Conservation (phyloP, 352 stramenopile genomes). For the Aphanomyces invadans region DNA sequence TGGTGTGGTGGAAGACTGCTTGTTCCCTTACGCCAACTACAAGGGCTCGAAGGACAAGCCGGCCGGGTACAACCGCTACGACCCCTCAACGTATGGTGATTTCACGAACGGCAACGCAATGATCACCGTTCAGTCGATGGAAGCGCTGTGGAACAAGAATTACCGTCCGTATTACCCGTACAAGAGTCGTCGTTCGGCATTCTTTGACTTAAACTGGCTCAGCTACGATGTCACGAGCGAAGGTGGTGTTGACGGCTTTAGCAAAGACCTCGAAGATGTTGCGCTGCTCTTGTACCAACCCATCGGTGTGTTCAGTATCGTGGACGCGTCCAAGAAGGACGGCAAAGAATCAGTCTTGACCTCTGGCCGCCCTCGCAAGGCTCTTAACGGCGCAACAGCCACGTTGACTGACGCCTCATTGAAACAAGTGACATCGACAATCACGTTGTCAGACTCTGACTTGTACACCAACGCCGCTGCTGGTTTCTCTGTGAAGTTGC, state of each 20-base stretch:
- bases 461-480: conserved; percentile 7
- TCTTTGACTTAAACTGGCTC: conserved; percentile 65
- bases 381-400: conserved; percentile 24
- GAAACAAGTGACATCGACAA: background rate
- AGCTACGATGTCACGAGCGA: conserved; percentile 40
- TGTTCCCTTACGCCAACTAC: conserved; percentile 58
- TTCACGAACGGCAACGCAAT: conserved; percentile 31
- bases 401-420: conserved; percentile 26
- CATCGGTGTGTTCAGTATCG: conserved; percentile 45
- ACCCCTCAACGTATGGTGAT: conserved; percentile 30
- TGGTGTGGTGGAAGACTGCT: conserved; percentile 48
- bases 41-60: conserved; percentile 28
- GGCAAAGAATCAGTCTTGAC: conserved; percentile 24
- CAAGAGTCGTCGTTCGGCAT: conserved; percentile 41
- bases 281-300: conserved; percentile 51
- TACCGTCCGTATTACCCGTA: conserved; percentile 72
- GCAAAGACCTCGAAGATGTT: conserved; percentile 31
- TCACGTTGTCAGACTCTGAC: conserved; percentile 6
- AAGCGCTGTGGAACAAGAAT: conserved; percentile 32
- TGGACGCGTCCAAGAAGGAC: conserved; percentile 25
- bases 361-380: conserved; percentile 14
- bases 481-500: conserved; percentile 11
- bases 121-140: conserved; percentile 48
- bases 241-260: conserved; percentile 33
- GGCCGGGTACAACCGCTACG: conserved; percentile 29